phyloP scores from a whole-genome alignment of 257 asterid genomes.

The Nicotiana benthamiana region DNA sequence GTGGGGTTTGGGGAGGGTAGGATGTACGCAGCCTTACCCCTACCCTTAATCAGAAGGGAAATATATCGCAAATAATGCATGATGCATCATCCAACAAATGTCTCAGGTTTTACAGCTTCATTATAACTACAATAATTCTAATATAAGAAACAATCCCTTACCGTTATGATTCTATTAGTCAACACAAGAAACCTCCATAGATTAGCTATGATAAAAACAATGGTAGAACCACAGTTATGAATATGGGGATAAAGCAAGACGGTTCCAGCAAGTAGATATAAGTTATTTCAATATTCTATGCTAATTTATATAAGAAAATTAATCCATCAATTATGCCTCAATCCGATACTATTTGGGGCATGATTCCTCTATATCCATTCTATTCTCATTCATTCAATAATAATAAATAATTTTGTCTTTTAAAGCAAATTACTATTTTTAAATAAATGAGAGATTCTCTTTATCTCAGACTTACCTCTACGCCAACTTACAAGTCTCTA shows the following conservation, averaged over 20 bases:
- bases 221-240: neutral
- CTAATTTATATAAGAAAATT: neutral
- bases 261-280: neutral
- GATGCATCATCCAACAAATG: neutral
- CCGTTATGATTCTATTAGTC: neutral
- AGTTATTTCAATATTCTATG: neutral
- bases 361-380: neutral
- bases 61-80: neutral
- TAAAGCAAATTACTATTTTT: neutral
- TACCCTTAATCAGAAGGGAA: neutral
- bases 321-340: neutral
- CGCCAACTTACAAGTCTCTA: neutral
- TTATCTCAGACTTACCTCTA: neutral
- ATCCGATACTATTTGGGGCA: neutral
- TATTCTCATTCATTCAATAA: neutral
- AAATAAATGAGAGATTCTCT: neutral
- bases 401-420: neutral
- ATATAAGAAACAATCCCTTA: neutral
- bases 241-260: neutral
- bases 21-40: too few relatives aligned
- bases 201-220: neutral
- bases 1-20: too few relatives aligned
- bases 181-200: neutral
- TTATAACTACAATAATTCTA: neutral
- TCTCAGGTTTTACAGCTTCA: neutral